Percentiles rank a stretch among this genome's conserved stretches.
These are phyloP conservation scores for Blastomyces gilchristii DNA, from an alignment of 2,329 filamentous ascomycete genomes.

Conservation along the genomic window DNA sequence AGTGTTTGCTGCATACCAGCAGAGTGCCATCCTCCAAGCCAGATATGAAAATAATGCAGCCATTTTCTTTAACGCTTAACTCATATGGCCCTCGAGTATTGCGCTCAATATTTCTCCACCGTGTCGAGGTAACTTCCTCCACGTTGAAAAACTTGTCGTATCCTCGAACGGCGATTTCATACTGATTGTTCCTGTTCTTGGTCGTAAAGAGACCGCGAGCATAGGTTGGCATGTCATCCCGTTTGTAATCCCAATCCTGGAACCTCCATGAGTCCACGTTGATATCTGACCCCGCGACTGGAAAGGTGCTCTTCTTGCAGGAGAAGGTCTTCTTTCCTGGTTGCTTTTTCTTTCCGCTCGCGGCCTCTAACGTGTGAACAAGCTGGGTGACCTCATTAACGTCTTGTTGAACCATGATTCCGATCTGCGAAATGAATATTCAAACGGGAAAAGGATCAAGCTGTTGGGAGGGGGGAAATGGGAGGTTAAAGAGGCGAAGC, in stretches of 20 bases:
- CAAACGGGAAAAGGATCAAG: background rate
- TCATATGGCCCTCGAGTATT: slow-evolving; percentile 84
- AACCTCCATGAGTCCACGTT: slow-evolving; percentile 85
- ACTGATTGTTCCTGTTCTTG: slow-evolving; percentile 49
- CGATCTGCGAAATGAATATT: slow-evolving; percentile 6
- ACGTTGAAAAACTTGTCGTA: slow-evolving; percentile 99
- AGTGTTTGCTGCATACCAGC: slow-evolving; percentile 98
- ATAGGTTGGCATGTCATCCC: slow-evolving; percentile 72
- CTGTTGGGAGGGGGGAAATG: background rate
- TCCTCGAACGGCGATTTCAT: slow-evolving; percentile 75
- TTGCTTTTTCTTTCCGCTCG: slow-evolving; percentile 42
- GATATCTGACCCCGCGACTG: slow-evolving; percentile 54
- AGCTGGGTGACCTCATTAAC: slow-evolving; percentile 56
- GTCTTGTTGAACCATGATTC: slow-evolving; percentile 57
- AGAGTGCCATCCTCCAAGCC: slow-evolving; percentile 82
- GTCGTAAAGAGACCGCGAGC: slow-evolving; percentile 92
- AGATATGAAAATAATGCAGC: slow-evolving; percentile 97
- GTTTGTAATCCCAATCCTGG: slow-evolving; percentile 94
- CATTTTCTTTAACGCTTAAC: slow-evolving; percentile 93
- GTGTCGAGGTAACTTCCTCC: slow-evolving; percentile 67
- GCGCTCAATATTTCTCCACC: slow-evolving; percentile 67
- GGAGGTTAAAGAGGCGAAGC: background rate
- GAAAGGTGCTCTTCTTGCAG: slow-evolving; percentile 71
- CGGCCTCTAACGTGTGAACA: slow-evolving; percentile 52
- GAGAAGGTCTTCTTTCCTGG: slow-evolving; percentile 51